Evolutionary conservation across 331 rosid species (phyloP), one percentile per base, ranked within the genome.

Genomic region (Saraca asoca): DNA sequence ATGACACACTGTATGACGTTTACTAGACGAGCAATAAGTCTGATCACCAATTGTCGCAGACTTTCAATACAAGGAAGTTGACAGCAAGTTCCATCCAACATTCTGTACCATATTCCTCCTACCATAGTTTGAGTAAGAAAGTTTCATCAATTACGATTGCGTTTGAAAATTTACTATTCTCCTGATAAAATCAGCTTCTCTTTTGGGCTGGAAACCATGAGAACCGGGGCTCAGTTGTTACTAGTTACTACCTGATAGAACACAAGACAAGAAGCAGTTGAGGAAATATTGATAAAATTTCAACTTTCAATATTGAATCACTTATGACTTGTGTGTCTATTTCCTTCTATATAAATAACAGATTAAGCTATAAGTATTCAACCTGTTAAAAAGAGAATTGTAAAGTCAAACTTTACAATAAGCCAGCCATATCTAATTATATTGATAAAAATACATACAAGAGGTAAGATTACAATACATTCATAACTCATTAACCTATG

Each of bases 41-140:
- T 37, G 55, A 59, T 68, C 75, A 68, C 41, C 45, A 60, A 61
- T 38, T 52, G 48, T 43, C 5, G 34, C 38, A 53, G 31, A 39
- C 65, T 67, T 44, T 15, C n/a, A 15, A 45, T 44, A 62, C 61
- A 45, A 52, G 43, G 8, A 62, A 68, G 31, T 67, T 67, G 46
- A 61, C 60, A 33, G 4, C 7, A 75, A 51, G 34, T 55, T 46
- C 19, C 57, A 75, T 57, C 68, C 37, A 35, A 68, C 39, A 59
- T 39, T 51, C 53, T 35, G 44, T 41, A 17, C 60, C 51, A 18
- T 6, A 37, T 20, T 49, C 34, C 39, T 6, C 51, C 18, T 43
- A 15, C 7, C 43, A 17, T 51, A 42, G 12, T 10, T 74, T 2
- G 0, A 56, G 48, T 51, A 17, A 35, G 49, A 18, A 17, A 58